Evolutionary conservation across 805 yeast species (phyloP).

Genomic region (Candida anglica): DNA sequence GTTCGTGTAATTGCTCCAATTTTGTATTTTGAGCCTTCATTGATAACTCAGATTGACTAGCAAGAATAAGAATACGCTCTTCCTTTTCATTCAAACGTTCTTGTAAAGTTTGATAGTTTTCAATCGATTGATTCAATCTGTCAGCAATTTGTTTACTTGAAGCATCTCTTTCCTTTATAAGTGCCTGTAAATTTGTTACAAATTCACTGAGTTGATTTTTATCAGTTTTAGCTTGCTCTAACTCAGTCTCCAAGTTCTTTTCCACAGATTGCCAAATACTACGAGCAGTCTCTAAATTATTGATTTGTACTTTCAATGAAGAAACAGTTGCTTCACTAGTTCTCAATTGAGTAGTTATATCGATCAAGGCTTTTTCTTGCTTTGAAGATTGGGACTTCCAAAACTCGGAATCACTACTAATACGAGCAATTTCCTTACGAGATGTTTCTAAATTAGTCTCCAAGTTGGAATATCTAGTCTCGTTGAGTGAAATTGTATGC

Average conservation of each 20-base stretch:
- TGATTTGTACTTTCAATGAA: conserved; percentile 40
- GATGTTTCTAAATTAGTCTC: conserved; percentile 25
- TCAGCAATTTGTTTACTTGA: conserved; percentile 46
- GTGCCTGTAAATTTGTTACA: conserved; percentile 55
- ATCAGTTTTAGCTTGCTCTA: conserved; percentile 52
- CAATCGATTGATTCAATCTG: conserved; percentile 47
- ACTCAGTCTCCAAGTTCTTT: conserved; percentile 48
- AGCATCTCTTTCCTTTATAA: conserved; percentile 58
- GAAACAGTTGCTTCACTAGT: conserved; percentile 46
- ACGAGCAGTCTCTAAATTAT: conserved; percentile 53
- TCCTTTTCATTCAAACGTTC: conserved; percentile 51
- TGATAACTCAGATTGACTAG: conserved; percentile 55
- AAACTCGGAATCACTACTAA: conserved; percentile 26
- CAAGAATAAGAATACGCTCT: conserved; percentile 44
- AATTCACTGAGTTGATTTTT: conserved; percentile 53
- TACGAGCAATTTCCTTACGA: conserved; percentile 22
- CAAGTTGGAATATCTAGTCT: conserved; percentile 48
- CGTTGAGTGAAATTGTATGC: conserved; percentile 50
- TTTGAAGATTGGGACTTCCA: conserved; percentile 41
- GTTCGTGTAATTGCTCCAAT: conserved; percentile 52
- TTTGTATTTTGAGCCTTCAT: conserved; percentile 51
- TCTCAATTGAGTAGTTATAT: conserved; percentile 47
- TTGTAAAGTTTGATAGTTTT: conserved; percentile 41
- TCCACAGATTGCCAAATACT: conserved; percentile 47
- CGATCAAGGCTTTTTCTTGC: conserved; percentile 30